Conservation (phyloP, 139 green algal genomes). For the Micractinium conductrix region DNA sequence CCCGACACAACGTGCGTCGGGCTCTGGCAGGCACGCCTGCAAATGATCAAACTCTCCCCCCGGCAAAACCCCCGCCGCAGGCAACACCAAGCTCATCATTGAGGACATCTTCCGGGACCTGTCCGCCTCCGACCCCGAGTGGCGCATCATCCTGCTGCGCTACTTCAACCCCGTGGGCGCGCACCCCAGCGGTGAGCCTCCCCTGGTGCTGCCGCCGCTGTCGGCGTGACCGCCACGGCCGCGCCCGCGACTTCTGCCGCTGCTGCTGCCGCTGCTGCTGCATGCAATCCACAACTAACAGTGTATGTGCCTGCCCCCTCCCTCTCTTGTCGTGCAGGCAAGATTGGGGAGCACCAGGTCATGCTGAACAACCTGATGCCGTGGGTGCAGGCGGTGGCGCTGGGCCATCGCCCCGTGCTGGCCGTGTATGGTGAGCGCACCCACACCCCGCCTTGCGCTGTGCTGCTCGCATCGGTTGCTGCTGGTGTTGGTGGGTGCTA, state of each 20-base stretch:
- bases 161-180: conserved; percentile 62
- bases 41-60: too few relatives aligned
- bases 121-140: conserved; percentile 69
- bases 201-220: too few relatives aligned
- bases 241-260: too few relatives aligned
- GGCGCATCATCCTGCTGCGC: conserved; percentile 75
- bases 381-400: conserved; percentile 95
- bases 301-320: background rate
- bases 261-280: too few relatives aligned
- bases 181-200: conserved; percentile 63
- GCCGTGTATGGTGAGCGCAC: conserved; percentile 96
- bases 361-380: conserved; percentile 99
- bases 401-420: conserved; percentile 85
- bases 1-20: too few relatives aligned
- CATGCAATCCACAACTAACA: too few relatives aligned
- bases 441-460: too few relatives aligned
- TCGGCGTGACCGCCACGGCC: too few relatives aligned
- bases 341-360: conserved; percentile 95
- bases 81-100: conserved; percentile 98
- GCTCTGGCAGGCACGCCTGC: too few relatives aligned
- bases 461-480: too few relatives aligned
- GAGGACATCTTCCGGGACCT: conserved; percentile 82
- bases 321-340: conserved; percentile 47
- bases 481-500: too few relatives aligned
- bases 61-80: too few relatives aligned